Evolutionary conservation across 2,329 filamentous ascomycete genomes (phyloP), one percentile per base, ranked within the genome.

Genomic region (Juglanconis juglandina): DNA sequence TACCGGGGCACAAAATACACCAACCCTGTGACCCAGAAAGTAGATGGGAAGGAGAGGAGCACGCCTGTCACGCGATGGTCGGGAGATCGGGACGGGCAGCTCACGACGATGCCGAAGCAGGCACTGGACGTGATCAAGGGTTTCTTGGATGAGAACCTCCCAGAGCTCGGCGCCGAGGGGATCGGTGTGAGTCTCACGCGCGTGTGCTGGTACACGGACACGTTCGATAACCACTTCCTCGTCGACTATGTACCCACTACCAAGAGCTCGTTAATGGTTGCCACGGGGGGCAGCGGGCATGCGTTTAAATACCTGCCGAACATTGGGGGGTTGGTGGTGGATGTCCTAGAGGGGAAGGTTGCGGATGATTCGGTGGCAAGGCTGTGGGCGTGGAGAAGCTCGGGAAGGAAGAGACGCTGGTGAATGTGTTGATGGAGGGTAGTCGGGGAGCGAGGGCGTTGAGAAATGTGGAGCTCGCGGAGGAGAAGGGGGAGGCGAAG

Each of bases 281-380:
- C 69, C 53, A 73, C 72, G 0, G 71, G 72, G 1, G 72, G 72
- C 32, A 74, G 72, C 37, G 72, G 72, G 9, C 72, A 74, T 42
- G 72, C 71, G 1, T 72, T 72, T 44, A 74, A 74, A 60, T 73
- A 72, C 34, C 61, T 74, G n/a, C 72, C 72, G 1, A 66, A 72
- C 9, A 66, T 74, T 33, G 72, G 72, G 4, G 34, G 30, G 5
- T 42, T 33, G 44, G 51, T 62, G 17, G 50, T 55, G 3, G 49
- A 62, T 14, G 54, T 62, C 49, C 37, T 58, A 1, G 55, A 58
- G 44, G 35, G 24, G 7, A 39, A 44, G 9, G 32, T 11, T n/a
- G 30, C 34, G 13, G 51, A 60, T 6, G 13, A 33, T 24, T n/a
- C 57, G 3, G 57, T 34, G 7, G 44, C 48, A 24, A 49, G 39